phyloP scores from a whole-genome alignment of 345 rosid genomes.

The Hypericum androsaemum region DNA sequence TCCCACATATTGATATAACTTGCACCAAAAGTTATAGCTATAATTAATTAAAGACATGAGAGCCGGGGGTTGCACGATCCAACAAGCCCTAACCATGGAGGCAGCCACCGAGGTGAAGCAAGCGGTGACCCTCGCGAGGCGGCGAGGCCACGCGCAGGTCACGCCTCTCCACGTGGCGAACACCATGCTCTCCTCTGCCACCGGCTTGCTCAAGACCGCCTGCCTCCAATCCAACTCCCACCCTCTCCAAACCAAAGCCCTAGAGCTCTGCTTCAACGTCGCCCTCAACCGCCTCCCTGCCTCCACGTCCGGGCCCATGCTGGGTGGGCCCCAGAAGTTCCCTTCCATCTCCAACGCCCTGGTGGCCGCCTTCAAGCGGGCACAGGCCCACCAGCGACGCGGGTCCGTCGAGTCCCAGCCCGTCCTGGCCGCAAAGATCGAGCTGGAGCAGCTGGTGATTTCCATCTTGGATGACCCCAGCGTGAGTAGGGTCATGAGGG shows the following conservation, averaged over 20 bases:
- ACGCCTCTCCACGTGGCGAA: constrained; percentile 53
- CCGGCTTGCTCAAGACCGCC: constrained; percentile 46
- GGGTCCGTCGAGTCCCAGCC: constrained; percentile 69
- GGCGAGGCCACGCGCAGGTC: constrained; percentile 28
- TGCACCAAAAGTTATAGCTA: neutral
- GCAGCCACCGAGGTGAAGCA: constrained; percentile 22
- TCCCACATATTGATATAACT: neutral
- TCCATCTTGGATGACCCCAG: constrained; percentile 80
- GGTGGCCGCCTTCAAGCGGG: constrained; percentile 65
- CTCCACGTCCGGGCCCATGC: constrained; percentile 32
- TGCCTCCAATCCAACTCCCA: constrained; percentile 62
- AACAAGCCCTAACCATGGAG: constrained; percentile 24
- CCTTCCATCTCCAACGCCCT: constrained; percentile 67
- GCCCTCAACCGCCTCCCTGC: constrained; percentile 68
- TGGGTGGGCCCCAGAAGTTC: constrained; percentile 20
- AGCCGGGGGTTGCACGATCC: constrained; percentile 25
- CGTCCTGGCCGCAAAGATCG: constrained; percentile 50
- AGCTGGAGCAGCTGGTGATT: constrained; percentile 55
- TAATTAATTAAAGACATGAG: constrained; percentile 13
- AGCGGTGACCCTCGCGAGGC: constrained; percentile 17
- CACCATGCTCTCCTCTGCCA: constrained; percentile 47
- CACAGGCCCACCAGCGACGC: constrained; percentile 72
- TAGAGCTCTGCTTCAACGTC: constrained; percentile 77
- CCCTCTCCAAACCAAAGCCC: constrained; percentile 61
- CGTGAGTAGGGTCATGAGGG: constrained; percentile 43